These are phyloP conservation scores for Prototheca wickerhamii DNA, from an alignment of 163 green algal genomes.

Conservation along the genomic window DNA sequence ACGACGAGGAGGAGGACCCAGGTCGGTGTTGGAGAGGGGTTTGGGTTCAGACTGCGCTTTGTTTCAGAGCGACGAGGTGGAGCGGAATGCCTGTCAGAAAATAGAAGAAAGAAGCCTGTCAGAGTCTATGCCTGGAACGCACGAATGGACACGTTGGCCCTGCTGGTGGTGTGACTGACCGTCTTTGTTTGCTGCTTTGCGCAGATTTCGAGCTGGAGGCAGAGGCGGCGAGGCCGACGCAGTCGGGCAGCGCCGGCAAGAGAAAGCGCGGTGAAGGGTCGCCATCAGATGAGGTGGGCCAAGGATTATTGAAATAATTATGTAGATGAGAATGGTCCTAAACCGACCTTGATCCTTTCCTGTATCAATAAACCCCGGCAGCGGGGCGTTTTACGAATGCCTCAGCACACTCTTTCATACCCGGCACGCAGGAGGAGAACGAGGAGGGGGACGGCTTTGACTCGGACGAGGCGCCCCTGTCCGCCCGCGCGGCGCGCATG, in stretches of 20 bases:
- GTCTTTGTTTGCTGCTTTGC: background rate
- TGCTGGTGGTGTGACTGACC: too few relatives aligned
- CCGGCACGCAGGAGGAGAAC: too few relatives aligned
- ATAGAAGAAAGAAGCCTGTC: background rate
- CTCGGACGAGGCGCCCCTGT: constrained; percentile 4
- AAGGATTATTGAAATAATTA: too few relatives aligned
- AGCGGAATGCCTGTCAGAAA: background rate
- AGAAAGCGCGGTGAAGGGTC: too few relatives aligned
- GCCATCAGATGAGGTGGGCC: too few relatives aligned
- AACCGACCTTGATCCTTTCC: too few relatives aligned
- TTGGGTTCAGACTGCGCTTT: background rate
- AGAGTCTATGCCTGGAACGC: background rate
- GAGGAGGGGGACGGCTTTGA: constrained; percentile 2
- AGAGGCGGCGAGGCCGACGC: background rate
- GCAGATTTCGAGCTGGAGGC: constrained; percentile 10
- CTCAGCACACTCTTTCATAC: too few relatives aligned
- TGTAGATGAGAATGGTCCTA: too few relatives aligned
- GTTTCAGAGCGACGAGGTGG: background rate
- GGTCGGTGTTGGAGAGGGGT: background rate
- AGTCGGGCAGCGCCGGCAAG: background rate
- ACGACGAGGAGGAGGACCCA: background rate
- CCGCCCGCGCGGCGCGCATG: background rate
- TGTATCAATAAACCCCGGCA: too few relatives aligned
- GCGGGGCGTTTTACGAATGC: too few relatives aligned
- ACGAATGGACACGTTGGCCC: too few relatives aligned